Evolutionary conservation across 2,329 filamentous ascomycete genomes (phyloP), one percentile per base, ranked within the genome.

Genomic region (Setomelanomma holmii): DNA sequence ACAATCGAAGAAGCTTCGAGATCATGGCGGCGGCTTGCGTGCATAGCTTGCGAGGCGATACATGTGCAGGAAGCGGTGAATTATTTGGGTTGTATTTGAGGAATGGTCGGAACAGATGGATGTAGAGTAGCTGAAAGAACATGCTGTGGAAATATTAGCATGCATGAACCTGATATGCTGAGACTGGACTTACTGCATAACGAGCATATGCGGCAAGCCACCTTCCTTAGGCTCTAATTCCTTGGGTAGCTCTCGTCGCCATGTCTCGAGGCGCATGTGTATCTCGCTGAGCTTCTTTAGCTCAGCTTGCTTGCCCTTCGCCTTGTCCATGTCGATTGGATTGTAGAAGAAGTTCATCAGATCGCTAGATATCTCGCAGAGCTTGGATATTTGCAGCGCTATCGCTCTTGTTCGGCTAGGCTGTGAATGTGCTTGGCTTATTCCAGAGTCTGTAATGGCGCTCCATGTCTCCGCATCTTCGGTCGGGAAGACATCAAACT

Each of bases 51-150:
- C 93, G 86, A 0, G 95, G 93, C 6, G 93, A 97, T 16, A 97
- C 90, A 65, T 96, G 91, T 1, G 86, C 78, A 3, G 93, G 93
- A 1, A 97, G 82, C 1, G 92, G 93, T 1, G 93, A 96, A 1
- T 87, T 88, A 5, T 85, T 79, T 42, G 89, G 91, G 3, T 86
- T 89, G 69, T 97, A 98, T 73, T 95, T 96, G 44, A 98, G 82
- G 70, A 98, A 98, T 0, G 95, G 93, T 4, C 93, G 87, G 79
- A 97, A 98, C 4, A 98, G 86, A 68, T 98, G 93, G 54, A 98
- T 96, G 70, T 96, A 96, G 40, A 97, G 86, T 1, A 98, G 83
- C 68, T 98, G 93, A 74, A 93, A 96, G 76, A 98, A 96, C 93
- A 98, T 98, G 78, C 93, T 97, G 66, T 19, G 4, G 4, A 7